A percentile compares a stretch with the other conserved stretches of the same genome.
Evolutionary conservation across 169 alveolate genomes (phyloP).

Genomic region (Eimeria acervulina): DNA sequence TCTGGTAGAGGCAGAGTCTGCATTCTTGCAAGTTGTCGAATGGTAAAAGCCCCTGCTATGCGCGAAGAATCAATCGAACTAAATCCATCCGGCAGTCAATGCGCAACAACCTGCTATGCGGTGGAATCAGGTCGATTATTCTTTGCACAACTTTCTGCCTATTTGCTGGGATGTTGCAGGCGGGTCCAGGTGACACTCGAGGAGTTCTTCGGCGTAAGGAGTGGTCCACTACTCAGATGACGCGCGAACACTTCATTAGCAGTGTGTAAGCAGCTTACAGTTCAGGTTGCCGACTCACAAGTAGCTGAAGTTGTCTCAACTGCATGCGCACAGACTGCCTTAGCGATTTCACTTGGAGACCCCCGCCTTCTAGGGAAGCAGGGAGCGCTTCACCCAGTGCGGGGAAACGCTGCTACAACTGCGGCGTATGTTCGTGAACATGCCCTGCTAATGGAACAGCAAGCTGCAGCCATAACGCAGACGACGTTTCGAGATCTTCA

Average conservation of each 20-base stretch:
- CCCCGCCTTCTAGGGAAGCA: constrained; percentile 73
- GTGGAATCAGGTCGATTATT: background rate
- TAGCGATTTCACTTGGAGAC: constrained; percentile 65
- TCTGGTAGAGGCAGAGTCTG: constrained; percentile 68
- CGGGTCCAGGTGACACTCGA: constrained; percentile 75
- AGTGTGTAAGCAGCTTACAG: background rate
- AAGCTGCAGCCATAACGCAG: background rate
- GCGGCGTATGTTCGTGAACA: constrained; percentile 48
- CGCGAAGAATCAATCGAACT: background rate
- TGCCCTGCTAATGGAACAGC: background rate
- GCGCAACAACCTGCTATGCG: too few relatives aligned
- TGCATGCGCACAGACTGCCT: constrained; percentile 67
- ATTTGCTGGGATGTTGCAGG: constrained; percentile 26
- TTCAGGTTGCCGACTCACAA: background rate
- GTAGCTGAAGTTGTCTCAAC: background rate
- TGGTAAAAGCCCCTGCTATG: constrained; percentile 45
- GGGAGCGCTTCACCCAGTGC: constrained; percentile 45
- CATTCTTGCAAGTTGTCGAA: constrained; percentile 72
- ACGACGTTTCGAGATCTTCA: background rate
- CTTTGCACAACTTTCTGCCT: background rate
- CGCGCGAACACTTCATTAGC: background rate
- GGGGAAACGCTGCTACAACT: constrained; percentile 50
- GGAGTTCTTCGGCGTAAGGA: constrained; percentile 63
- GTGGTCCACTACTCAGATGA: background rate
- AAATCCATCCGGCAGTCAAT: background rate